Base-by-base conservation (phyloP, 2,329 filamentous ascomycete genomes). In the Knoxdaviesia proteae region DNA sequence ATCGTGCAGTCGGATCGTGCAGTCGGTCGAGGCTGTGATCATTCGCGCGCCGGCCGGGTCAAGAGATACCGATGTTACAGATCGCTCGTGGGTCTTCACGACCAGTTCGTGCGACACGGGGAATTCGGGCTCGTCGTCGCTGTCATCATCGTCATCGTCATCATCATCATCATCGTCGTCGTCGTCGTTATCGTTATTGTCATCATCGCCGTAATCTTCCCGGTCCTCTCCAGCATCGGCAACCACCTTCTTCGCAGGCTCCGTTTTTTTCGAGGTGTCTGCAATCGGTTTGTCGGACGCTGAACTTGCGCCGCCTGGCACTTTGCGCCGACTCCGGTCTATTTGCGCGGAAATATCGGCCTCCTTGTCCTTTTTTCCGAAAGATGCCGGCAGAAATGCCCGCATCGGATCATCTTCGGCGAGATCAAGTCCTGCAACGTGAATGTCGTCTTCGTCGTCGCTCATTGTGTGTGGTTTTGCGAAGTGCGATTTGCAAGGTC, bases 71-170 rank as follows among this genome's bases (percentile, higher is more conserved):
- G 82, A 79, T 6, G 88, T 94, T 37, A 96, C 74, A 5, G 87
- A 76, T 47, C 83, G 78, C 34, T 90, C 82, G 57, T 98, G 90
- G 9, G 88, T 93, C 61, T 92, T 93, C 55, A 96, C 68, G 32
- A 93, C 65, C 57, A 98, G 71, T 60, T 94, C 87, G 56, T 98
- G 90, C 5, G 90, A 92, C 8, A 92, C 76, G 2, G 90, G 90
- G 49, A 79, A 94, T 51, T 93, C 83, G 52, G 94, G 86, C 40
- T 82, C 82, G 32, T 87, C 82, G 29, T 84, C 74, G 1, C 67
- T 65, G 39, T 71, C 67, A 41, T 74, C 71, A 31, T 74, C 67
- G 40, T 75, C 73, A 40, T 74, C 68, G 41, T 69, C 65, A 35
- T 65, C 61, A 43, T 69, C 65, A 38, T 64, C 61, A 42, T 66